Base-by-base conservation (phyloP, 805 yeast species). In the Starmerella bombicola region DNA sequence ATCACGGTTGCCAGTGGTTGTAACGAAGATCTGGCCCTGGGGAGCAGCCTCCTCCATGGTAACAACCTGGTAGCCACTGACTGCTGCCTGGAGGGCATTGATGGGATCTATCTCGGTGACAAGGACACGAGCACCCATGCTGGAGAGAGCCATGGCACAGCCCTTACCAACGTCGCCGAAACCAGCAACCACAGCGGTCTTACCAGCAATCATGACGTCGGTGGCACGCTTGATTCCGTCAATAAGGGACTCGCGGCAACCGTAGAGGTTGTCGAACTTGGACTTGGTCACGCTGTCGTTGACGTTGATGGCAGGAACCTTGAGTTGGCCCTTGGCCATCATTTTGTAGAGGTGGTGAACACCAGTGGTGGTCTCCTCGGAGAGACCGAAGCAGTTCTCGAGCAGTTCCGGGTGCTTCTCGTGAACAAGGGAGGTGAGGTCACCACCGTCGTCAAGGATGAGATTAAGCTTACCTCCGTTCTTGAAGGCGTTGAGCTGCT, bases 151-250 rank as follows among this genome's bases (percentile, higher is more conserved):
- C 83, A 85, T 80, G 66, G 95, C 96, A 77, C 98, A 88, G 68
- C 98, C 98, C 74, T 88, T 88, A 73, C 98, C 98, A 63, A 88
- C 98, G 65, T 88, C 98, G 77, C 98, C 98, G 74, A 78, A 88
- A 70, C 98, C 98, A 49, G 95, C 96, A 59, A 88, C 97, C 58
- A 88, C 93, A 49, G 97, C 94, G 62, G 83, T 91, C 74, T 88
- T 88, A 73, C 98, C 98, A 55, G 96, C 97, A 62, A 88, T 80
- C 97, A 88, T 91, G 58, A 88, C 97, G 63, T 88, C 98, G 62
- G 98, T 88, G 66, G 97, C 98, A 73, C 97, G 84, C 80, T 88
- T 88, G 68, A 88, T 88, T 73, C 98, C 98, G 69, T 88, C 98
- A 55, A 88, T 74, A 59, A 88, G 78, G 51, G 98, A 88, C 76